Base-by-base conservation (phyloP, 495 filamentous ascomycete species). In the Hypoxylon rickii region DNA sequence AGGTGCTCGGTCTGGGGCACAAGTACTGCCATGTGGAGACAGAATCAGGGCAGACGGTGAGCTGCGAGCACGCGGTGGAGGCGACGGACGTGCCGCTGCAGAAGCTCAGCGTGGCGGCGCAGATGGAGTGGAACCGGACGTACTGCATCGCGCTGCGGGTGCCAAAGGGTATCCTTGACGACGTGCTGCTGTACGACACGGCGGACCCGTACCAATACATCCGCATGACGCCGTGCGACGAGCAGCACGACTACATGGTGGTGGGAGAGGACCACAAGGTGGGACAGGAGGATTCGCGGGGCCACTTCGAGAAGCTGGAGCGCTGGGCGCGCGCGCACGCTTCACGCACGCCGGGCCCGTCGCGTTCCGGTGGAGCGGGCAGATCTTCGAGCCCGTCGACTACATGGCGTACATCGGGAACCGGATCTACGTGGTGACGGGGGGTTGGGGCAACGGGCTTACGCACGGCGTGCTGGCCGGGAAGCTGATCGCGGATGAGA, bases 251-350 rank as follows among this genome's bases (percentile, higher is more conserved):
- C 44, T 85, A 84, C 65, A 24, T 85, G 32, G 66, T 86, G 2
- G 66, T 83, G n/a, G 82, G 83, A 1, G 75, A 76, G 52, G 82
- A 85, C 56, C 83, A 86, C 71, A 82, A 82, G 64, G 82, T 85
- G 26, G 80, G 83, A 0, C 80, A 85, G 52, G 79, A 81, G 29
- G 74, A 72, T 11, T 72, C 72, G 6, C 43, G 39, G 1, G 60
- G 60, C 3, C 71, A 74, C 18, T 81, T 74, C 36, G 66, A 67
- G 0, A 75, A 77, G 54, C 73, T 83, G 1, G 81, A 78, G 53
- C 50, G 42, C 1, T 85, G 82, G 81, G n/a, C n/a, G 73, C 74
- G 6, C 72, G 79, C 10, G 71, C 75, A 47, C 73, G 82, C 21
- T 84, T 84, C 64, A 69, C 82, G 0, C 66, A 75, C 40, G 78